Evolutionary conservation across 2,329 filamentous ascomycete genomes (phyloP).

Genomic region (Alternaria sp.): DNA sequence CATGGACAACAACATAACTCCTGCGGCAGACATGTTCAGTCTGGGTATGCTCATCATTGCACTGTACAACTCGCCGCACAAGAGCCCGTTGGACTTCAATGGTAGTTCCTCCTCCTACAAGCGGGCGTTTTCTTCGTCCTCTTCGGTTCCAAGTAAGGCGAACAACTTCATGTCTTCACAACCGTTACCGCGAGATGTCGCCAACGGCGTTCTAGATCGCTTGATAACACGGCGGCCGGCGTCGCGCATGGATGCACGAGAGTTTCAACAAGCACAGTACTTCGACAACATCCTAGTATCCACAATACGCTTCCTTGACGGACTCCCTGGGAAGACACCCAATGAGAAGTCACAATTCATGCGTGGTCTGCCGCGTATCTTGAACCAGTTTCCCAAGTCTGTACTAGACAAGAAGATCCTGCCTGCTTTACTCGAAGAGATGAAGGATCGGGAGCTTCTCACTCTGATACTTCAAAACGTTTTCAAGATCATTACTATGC

Average conservation of each 20-base stretch:
- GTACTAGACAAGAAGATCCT: constrained; percentile 95
- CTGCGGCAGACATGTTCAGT: constrained; percentile 90
- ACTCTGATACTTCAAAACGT: constrained; percentile 87
- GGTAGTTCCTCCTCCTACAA: constrained; percentile 85
- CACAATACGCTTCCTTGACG: constrained; percentile 92
- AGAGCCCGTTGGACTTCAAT: constrained; percentile 82
- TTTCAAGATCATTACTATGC: constrained; percentile 83
- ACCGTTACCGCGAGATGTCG: constrained; percentile 79
- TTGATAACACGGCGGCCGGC: constrained; percentile 88
- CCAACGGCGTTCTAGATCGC: constrained; percentile 76
- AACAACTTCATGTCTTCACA: constrained; percentile 87
- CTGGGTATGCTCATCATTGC: constrained; percentile 87
- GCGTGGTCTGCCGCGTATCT: constrained; percentile 82
- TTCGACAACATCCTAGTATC: constrained; percentile 98
- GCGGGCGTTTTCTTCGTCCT: constrained; percentile 78
- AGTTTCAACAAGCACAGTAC: constrained; percentile 94
- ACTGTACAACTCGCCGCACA: constrained; percentile 93
- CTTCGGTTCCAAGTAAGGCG: constrained; percentile 75
- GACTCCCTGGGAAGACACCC: constrained; percentile 87
- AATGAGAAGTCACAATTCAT: constrained; percentile 92
- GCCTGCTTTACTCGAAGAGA: constrained; percentile 86
- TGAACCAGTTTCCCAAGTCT: constrained; percentile 90
- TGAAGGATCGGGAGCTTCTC: constrained; percentile 88
- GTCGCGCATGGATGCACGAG: constrained; percentile 82
- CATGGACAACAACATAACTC: constrained; percentile 84